These are phyloP conservation scores for Vinca major DNA, from an alignment of 305 asterid genomes.

Conservation along the genomic window DNA sequence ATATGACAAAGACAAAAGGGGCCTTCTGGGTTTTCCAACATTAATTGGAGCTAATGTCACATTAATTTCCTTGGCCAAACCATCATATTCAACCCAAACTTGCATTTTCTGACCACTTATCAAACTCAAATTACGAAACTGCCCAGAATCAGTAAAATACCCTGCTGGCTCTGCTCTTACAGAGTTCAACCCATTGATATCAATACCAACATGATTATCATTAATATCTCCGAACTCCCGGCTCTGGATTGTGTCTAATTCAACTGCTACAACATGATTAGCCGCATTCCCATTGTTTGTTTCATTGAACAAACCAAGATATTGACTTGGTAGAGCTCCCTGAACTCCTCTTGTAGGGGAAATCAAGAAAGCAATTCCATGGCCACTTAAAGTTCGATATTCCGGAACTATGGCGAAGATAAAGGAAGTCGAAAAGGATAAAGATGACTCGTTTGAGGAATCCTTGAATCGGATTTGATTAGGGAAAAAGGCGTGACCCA, in stretches of 20 bases:
- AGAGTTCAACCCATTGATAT: constrained; percentile 24
- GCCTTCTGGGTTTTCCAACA: constrained; percentile 17
- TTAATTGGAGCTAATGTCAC: constrained; percentile 21
- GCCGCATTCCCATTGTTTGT: constrained; percentile 10
- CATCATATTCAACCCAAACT: constrained; percentile 27
- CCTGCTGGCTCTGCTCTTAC: constrained; percentile 21
- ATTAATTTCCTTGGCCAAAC: constrained; percentile 9
- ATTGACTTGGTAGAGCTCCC: constrained; percentile 19
- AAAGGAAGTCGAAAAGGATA: constrained; percentile 37
- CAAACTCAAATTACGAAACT: constrained; percentile 14
- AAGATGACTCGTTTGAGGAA: constrained; percentile 15
- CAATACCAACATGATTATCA: constrained; percentile 28
- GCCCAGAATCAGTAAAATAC: not conserved
- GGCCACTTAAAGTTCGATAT: constrained; percentile 26
- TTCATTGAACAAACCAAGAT: constrained; percentile 22
- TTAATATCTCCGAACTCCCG: constrained; percentile 24
- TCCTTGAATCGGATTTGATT: constrained; percentile 23
- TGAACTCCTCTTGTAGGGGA: constrained; percentile 23
- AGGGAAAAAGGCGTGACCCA: constrained; percentile 30
- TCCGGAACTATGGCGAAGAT: constrained; percentile 32
- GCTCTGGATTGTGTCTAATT: constrained; percentile 21
- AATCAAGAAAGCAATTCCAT: constrained; percentile 33
- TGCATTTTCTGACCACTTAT: constrained; percentile 19
- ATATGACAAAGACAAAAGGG: constrained; percentile 12
- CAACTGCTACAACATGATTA: constrained; percentile 27